Base-by-base conservation (phyloP, 2,329 filamentous ascomycete species). In the Didymella lethalis region DNA sequence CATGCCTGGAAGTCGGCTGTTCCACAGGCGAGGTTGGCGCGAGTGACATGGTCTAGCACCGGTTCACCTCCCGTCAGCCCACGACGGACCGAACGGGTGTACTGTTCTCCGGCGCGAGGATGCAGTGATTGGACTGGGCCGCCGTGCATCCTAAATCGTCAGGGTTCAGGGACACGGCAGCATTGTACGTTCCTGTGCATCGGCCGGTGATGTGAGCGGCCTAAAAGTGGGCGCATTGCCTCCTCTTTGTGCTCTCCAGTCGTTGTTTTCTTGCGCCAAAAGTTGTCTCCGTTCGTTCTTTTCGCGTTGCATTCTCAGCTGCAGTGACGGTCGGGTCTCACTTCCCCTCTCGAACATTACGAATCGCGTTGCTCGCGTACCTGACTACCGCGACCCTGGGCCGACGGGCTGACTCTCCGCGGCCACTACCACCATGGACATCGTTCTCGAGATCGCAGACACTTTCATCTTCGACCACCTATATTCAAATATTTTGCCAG, bases 401-500 rank as follows among this genome's bases (percentile, higher is more conserved):
- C 60, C 62, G 45, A n/a, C 52, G 51, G 41, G 46, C 40, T 56
- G 53, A 32, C 32, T 55, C 23, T 32, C 48, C 57, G 51, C 61
- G 58, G 46, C 59, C 44, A 54, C 47, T 36, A 51, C 41, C 23
- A 47, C 23, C 78, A 97, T 98, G 94, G 94, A 98, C 83, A 87
- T 97, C 80, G 87, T 95, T 45, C 89, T 97, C 66, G 93, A 97
- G 79, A 70, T 93, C 60, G 85, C 87, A 79, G 94, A 98, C 80
- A 91, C 89, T 69, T 92, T 90, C 72, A 71, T 93, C 64, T 90
- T 90, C 78, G 94, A 98, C 80, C 86, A 89, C 67, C 69, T 90
- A 58, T 97, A 96, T 75, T 89, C 93, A 48, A 83, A 80, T 34
- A 67, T 90, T 6, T 81, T 91, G n/a, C 93, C 93, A 7, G 65